A percentile compares a stretch with the other conserved stretches of the same genome.
phyloP scores from a whole-genome alignment of 306 rosid genomes.

The Quercus rubra region DNA sequence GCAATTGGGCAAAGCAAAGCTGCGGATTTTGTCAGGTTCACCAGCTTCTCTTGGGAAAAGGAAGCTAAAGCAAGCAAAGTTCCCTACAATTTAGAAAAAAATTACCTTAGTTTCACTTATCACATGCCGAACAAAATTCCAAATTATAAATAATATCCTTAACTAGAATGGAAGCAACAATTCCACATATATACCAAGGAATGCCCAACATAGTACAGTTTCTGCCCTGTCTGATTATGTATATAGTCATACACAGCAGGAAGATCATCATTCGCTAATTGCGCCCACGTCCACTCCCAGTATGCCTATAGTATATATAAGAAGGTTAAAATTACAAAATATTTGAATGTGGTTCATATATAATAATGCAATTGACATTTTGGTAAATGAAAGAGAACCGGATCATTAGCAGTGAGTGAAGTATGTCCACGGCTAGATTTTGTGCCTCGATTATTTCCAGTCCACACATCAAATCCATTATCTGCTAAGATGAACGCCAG shows the following conservation, averaged over 20 bases:
- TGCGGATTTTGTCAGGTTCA: constrained; percentile 62
- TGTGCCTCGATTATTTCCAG: constrained; percentile 73
- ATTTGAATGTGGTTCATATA: not conserved
- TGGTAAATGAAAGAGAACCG: constrained; percentile 14
- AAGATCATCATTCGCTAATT: constrained; percentile 78
- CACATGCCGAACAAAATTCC: no score
- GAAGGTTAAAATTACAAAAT: not conserved
- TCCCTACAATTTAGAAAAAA: constrained; percentile 46
- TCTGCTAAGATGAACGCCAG: constrained; percentile 67
- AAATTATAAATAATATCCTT: not conserved
- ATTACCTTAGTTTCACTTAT: no score
- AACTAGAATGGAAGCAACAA: constrained; percentile 6
- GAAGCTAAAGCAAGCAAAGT: constrained; percentile 77
- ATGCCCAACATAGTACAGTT: constrained; percentile 70
- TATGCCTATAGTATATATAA: constrained; percentile 35
- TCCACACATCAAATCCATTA: constrained; percentile 78
- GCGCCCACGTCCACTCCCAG: constrained; percentile 99
- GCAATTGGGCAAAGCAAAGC: constrained; percentile 92
- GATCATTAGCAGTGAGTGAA: constrained; percentile 29
- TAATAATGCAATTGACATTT: no score
- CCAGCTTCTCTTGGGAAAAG: constrained; percentile 55
- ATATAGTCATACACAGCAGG: constrained; percentile 77
- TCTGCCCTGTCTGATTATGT: constrained; percentile 31
- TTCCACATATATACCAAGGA: constrained; percentile 46
- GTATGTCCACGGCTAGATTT: constrained; percentile 56